Conservation (phyloP, 805 yeast species). For the Jamesozyma rosinii region DNA sequence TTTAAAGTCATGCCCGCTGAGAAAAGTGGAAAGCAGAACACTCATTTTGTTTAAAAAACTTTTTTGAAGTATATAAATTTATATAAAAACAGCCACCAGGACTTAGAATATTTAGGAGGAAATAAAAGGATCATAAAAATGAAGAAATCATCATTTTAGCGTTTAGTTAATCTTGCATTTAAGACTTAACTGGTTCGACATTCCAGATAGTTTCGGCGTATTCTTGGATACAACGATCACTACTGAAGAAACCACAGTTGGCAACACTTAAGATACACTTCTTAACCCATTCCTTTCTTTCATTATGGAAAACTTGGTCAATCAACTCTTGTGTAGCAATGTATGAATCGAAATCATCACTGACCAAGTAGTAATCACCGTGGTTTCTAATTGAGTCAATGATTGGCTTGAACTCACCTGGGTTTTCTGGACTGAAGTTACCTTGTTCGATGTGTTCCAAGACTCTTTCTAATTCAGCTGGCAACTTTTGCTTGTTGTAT, state of each 20-base stretch:
- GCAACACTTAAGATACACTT: slow-evolving; percentile 76
- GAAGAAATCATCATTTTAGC: no score
- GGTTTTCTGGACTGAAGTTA: slow-evolving; percentile 53
- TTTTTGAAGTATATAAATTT: no score
- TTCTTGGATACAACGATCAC: slow-evolving; percentile 85
- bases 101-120: no score
- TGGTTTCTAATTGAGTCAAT: slow-evolving; percentile 60
- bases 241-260: slow-evolving; percentile 85
- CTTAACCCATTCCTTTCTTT: slow-evolving; percentile 64
- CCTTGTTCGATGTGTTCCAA: slow-evolving; percentile 61
- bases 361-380: slow-evolving; percentile 80
- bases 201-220: slow-evolving; percentile 90
- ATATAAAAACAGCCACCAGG: background rate
- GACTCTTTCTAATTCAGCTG: slow-evolving; percentile 52
- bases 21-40: no score
- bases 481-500: slow-evolving; percentile 45
- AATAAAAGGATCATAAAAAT: no score
- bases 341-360: slow-evolving; percentile 83
- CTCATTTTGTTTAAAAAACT: no score
- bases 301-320: slow-evolving; percentile 56
- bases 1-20: no score
- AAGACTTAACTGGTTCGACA: slow-evolving; percentile 52
- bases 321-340: slow-evolving; percentile 70
- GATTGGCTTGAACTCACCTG: slow-evolving; percentile 53
- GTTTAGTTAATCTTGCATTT: no score